Evolutionary conservation across 441 rosid species (phyloP).

Genomic region (Populus hybrid): DNA sequence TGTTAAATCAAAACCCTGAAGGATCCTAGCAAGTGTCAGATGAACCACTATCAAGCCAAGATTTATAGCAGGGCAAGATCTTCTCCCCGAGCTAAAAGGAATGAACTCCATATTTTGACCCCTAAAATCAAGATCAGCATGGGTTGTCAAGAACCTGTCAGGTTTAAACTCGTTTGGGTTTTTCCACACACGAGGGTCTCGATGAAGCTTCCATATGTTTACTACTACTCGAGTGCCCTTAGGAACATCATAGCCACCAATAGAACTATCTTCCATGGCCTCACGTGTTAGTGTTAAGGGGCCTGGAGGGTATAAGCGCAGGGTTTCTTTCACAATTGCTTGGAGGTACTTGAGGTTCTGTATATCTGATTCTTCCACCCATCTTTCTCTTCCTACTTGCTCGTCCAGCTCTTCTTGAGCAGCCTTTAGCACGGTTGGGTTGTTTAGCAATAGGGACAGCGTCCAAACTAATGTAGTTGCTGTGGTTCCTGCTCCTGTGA

Average conservation of each 20-base stretch:
- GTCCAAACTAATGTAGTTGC: slow-evolving; percentile 35
- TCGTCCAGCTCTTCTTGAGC: slow-evolving; percentile 47
- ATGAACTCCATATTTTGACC: slow-evolving; percentile 30
- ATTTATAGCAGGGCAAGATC: slow-evolving; percentile 26
- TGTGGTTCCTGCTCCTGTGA: not conserved
- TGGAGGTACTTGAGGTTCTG: slow-evolving; percentile 39
- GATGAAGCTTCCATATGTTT: not conserved
- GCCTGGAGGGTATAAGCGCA: slow-evolving; percentile 42
- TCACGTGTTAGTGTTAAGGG: not conserved
- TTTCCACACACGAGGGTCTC: not conserved
- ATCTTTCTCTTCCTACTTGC: slow-evolving; percentile 35
- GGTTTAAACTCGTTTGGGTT: not conserved
- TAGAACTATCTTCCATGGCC: not conserved
- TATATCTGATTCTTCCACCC: slow-evolving; percentile 45
- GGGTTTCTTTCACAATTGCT: slow-evolving; percentile 47
- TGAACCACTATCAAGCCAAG: slow-evolving; percentile 25
- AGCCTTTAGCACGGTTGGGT: slow-evolving; percentile 27
- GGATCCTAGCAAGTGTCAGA: slow-evolving; percentile 28
- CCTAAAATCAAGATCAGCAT: slow-evolving; percentile 10
- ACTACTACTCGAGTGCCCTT: not conserved
- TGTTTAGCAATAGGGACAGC: slow-evolving; percentile 23
- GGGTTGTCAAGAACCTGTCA: not conserved
- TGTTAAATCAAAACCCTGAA: slow-evolving; percentile 28
- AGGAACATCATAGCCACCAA: not conserved
- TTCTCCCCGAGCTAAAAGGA: slow-evolving; percentile 27